phyloP scores from a whole-genome alignment of 1,284 basidiomycete species.

The Ganoderma sinense region DNA sequence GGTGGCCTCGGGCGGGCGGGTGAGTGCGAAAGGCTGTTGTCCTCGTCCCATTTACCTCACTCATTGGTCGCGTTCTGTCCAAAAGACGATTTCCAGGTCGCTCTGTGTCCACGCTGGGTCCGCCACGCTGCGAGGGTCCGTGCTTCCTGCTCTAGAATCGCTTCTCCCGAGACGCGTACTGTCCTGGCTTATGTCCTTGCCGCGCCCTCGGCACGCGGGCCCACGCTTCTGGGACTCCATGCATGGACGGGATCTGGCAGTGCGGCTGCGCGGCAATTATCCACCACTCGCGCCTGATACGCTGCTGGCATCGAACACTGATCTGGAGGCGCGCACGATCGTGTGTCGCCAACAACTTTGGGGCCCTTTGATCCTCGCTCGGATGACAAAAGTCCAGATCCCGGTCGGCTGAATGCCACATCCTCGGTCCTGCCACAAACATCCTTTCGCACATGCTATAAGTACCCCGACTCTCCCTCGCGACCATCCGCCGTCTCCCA shows the following conservation, averaged over 20 bases:
- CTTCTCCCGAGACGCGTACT: neutral
- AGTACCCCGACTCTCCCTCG: slow-evolving; percentile 22
- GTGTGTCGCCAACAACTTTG: slow-evolving; percentile 5
- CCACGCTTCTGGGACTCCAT: slow-evolving; percentile 5
- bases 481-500: slow-evolving; percentile 28
- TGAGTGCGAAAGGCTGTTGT: slow-evolving; percentile 25
- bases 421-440: slow-evolving; percentile 21
- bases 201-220: slow-evolving; percentile 9
- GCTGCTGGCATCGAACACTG: slow-evolving; percentile 28
- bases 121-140: slow-evolving; percentile 14
- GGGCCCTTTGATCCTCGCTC: slow-evolving; percentile 32
- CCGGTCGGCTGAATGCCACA: slow-evolving; percentile 26
- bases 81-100: slow-evolving; percentile 12
- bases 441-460: slow-evolving; percentile 23
- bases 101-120: slow-evolving; percentile 14
- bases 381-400: slow-evolving; percentile 34
- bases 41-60: slow-evolving; percentile 33
- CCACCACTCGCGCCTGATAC: slow-evolving; percentile 29
- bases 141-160: slow-evolving; percentile 17
- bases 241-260: slow-evolving; percentile 9
- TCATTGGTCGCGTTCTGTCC: slow-evolving; percentile 16
- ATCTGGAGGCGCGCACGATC: slow-evolving; percentile 29
- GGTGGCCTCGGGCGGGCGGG: slow-evolving; percentile 20
- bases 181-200: slow-evolving; percentile 1
- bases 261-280: slow-evolving; percentile 28